Conservation (phyloP, 352 stramenopile species). For the Pythium dissotocum region DNA sequence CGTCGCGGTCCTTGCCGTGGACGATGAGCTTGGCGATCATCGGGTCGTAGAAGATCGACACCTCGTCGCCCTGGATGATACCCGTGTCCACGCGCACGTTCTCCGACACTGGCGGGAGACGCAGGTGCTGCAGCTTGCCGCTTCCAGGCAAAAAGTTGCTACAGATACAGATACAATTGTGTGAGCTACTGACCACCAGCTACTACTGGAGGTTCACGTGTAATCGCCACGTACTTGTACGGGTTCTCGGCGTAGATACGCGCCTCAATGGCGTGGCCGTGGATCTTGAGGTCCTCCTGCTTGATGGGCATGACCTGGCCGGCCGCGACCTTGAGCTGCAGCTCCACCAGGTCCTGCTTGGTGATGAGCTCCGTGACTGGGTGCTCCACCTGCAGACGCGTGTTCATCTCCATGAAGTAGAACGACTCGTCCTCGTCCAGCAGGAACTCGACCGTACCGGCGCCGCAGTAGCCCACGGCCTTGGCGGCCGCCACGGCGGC, state of each 20-base stretch:
- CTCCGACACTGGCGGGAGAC: constrained; percentile 66
- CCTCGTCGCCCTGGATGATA: constrained; percentile 85
- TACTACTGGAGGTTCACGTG: constrained; percentile 67
- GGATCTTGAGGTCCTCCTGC: constrained; percentile 85
- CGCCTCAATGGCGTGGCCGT: constrained; percentile 92
- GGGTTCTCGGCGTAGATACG: constrained; percentile 95
- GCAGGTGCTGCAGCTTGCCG: constrained; percentile 82
- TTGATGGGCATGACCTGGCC: constrained; percentile 89
- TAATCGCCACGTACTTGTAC: constrained; percentile 57
- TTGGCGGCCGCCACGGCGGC: constrained; percentile 88
- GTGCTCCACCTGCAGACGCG: constrained; percentile 93
- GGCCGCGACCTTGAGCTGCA: constrained; percentile 93
- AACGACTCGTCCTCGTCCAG: constrained; percentile 90
- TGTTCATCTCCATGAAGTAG: constrained; percentile 98
- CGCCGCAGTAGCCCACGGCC: constrained; percentile 91
- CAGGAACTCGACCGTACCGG: constrained; percentile 94
- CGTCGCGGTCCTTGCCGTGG: constrained; percentile 81
- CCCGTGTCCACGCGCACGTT: constrained; percentile 89
- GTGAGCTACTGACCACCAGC: constrained; percentile 75
- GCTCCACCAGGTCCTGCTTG: constrained; percentile 90
- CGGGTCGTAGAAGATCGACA: constrained; percentile 94
- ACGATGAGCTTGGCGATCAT: constrained; percentile 95
- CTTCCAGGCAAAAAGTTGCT: constrained; percentile 91
- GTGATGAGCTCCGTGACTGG: constrained; percentile 93
- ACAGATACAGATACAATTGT: not conserved